Evolutionary conservation across 192 early-diverging fungal genomes (phyloP).

Genomic region (Spizellomyces sp.): DNA sequence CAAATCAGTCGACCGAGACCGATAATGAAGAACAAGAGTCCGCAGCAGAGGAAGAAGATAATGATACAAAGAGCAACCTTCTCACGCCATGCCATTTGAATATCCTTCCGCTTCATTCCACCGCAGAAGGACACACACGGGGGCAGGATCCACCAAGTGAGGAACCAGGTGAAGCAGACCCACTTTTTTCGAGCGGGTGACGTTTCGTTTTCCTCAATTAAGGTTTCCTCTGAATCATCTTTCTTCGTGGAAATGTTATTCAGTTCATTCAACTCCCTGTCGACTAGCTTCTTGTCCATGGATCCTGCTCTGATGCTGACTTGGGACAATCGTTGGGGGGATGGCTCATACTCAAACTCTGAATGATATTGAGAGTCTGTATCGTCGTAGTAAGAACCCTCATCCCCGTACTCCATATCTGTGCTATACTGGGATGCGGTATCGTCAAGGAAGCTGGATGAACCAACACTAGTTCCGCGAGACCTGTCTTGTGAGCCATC

Average conservation of each 20-base stretch:
- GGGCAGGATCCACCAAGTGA: slow-evolving; percentile 84
- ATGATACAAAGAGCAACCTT: slow-evolving; percentile 80
- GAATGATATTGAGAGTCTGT: slow-evolving; percentile 33
- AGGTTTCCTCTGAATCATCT: slow-evolving; percentile 13
- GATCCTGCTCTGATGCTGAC: neutral
- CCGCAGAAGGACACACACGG: slow-evolving; percentile 59
- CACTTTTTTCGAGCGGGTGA: slow-evolving; percentile 62
- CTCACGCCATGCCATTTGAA: slow-evolving; percentile 95
- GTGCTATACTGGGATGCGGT: slow-evolving; percentile 29
- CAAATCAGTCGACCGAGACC: slow-evolving; percentile 83
- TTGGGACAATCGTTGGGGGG: neutral
- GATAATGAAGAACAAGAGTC: slow-evolving; percentile 86
- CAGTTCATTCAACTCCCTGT: neutral
- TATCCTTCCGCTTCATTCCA: slow-evolving; percentile 81
- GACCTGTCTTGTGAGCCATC: neutral
- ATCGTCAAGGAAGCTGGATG: slow-evolving; percentile 9
- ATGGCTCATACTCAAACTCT: slow-evolving; percentile 28
- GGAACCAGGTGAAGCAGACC: slow-evolving; percentile 77
- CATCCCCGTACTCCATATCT: slow-evolving; percentile 24
- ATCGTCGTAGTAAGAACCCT: slow-evolving; percentile 28
- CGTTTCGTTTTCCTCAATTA: slow-evolving; percentile 37
- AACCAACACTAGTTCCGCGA: slow-evolving; percentile 5
- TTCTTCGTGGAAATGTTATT: neutral
- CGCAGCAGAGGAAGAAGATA: slow-evolving; percentile 75
- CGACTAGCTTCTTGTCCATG: neutral